Evolutionary conservation across 1,139 yeast genomes (phyloP).

Genomic region (Suhomyces maxii): DNA sequence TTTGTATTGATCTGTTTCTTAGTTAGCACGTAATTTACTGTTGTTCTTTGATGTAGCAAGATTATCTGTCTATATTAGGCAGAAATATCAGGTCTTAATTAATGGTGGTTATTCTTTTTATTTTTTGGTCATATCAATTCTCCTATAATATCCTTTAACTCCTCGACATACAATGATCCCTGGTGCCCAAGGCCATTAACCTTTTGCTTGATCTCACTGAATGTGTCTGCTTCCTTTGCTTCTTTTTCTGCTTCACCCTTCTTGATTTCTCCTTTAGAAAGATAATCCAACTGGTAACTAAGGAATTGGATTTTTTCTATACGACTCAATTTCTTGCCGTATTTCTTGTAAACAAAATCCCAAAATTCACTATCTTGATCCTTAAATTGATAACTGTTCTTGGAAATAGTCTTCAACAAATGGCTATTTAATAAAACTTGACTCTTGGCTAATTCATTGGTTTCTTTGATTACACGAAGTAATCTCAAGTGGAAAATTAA

Average conservation of each 20-base stretch:
- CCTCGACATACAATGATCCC: constrained; percentile 17
- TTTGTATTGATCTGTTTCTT: too few species aligned
- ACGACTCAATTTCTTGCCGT: constrained; percentile 21
- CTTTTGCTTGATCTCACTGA: constrained; percentile 15
- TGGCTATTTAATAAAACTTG: constrained; percentile 28
- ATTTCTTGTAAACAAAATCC: constrained; percentile 24
- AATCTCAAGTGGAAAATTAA: constrained; percentile 26
- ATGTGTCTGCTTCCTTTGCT: neutral
- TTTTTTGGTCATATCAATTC: constrained; percentile 11
- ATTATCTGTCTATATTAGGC: too few species aligned
- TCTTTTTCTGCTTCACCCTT: neutral
- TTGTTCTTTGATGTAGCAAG: too few species aligned
- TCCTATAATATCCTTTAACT: constrained; percentile 14
- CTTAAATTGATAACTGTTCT: constrained; percentile 1
- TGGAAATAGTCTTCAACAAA: constrained; percentile 14
- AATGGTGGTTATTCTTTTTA: too few species aligned
- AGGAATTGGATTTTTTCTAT: constrained; percentile 27
- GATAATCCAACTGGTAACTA: constrained; percentile 17
- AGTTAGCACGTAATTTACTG: too few species aligned
- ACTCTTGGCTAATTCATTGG: constrained; percentile 25
- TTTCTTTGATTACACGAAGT: constrained; percentile 22
- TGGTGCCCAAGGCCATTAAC: constrained; percentile 17
- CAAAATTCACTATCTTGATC: constrained; percentile 18
- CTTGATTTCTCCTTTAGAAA: neutral
- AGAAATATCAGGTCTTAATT: neutral